Evolutionary conservation across 164 flowering plant genomes (phyloP).

Genomic region (Aristolochia contorta): DNA sequence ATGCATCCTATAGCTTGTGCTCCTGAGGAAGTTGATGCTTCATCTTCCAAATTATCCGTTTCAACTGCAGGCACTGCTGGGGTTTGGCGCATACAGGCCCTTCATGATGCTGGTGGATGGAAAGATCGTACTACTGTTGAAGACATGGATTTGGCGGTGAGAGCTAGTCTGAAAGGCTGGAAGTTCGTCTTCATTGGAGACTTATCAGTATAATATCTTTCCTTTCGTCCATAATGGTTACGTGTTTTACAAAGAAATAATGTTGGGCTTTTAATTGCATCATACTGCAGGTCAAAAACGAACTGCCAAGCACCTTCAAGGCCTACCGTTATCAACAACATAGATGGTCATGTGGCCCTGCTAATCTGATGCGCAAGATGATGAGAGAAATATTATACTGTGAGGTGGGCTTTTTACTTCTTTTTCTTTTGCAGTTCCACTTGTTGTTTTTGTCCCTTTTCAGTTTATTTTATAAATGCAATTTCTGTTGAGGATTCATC

Average conservation of each 20-base stretch:
- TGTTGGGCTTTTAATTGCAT: not conserved
- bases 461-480: not conserved
- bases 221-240: not conserved
- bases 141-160: conserved; percentile 74
- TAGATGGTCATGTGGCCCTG: conserved; percentile 88
- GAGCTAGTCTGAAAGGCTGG: conserved; percentile 73
- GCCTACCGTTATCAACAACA: conserved; percentile 73
- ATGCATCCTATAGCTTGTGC: no score
- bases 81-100: conserved; percentile 55
- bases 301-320: conserved; percentile 69
- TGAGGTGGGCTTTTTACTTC: conserved; percentile 17
- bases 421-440: not conserved
- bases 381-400: conserved; percentile 37
- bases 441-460: no score
- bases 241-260: not conserved
- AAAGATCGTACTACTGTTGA: conserved; percentile 72
- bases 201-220: conserved; percentile 23
- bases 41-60: not conserved
- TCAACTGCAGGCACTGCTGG: conserved; percentile 57
- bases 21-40: no score
- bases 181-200: conserved; percentile 56
- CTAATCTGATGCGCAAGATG: conserved; percentile 69
- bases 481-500: not conserved
- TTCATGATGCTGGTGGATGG: conserved; percentile 75
- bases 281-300: conserved; percentile 51